Evolutionary conservation across 176 grass and related monocot species (phyloP), one percentile per base, ranked within the genome.

Genomic region (Eragrostis nindensis): DNA sequence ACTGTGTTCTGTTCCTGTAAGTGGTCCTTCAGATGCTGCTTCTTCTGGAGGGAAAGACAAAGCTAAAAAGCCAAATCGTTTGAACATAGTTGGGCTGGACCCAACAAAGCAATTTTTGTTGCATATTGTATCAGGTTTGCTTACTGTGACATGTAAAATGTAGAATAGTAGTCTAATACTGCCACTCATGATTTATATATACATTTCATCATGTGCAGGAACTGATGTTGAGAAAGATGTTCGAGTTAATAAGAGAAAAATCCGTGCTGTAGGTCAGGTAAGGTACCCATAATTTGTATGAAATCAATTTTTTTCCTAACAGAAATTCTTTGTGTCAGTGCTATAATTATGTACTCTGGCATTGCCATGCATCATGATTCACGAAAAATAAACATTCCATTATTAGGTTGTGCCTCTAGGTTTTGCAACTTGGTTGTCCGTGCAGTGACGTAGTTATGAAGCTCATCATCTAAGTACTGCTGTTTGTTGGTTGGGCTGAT

Each of bases 31-130:
- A 79, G 92, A 95, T 75, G 86, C 77, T 76, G 62, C 73, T 80
- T 71, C 88, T 74, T 89, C 96, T 60, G 91, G 88, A 82, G 96
- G 96, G 71, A 98, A 98, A 85, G 96, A 98, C 80, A 98, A 98
- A 80, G 90, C 88, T 83, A 99, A 93, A 67, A 95, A 95, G 83
- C 90, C 90, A 90, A 86, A 62, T 43, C 70, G 82, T 59, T 76
- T 83, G 74, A 99, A 99, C 84, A 93, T 98, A 85, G 76, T 98
- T 60, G 96, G 90, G 79, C 79, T 98, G 57, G 96, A 98, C 81
- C 81, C 67, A 19, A 95, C 90, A 63, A 91, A 80, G 29, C 96
- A 98, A 81, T 95, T 95, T 59, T 87, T 98, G 56, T 86, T 98
- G 68, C 90, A 98, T 89, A 87, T 98, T 38, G 90, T 86, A 71